Evolutionary conservation across 495 filamentous ascomycete genomes (phyloP).

Genomic region (Clohesyomyces aquaticus): DNA sequence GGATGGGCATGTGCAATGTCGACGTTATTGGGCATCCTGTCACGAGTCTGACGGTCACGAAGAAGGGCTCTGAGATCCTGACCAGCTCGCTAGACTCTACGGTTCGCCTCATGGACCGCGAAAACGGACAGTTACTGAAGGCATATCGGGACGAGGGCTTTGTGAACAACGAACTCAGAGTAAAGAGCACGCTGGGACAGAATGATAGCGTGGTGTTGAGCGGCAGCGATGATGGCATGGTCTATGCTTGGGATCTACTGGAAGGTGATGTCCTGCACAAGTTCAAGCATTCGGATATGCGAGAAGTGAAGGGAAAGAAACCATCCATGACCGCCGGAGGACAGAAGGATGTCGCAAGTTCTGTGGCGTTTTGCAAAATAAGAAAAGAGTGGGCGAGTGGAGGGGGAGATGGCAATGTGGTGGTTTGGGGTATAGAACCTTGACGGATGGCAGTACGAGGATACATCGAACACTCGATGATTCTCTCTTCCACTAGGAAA

Average conservation of each 20-base stretch:
- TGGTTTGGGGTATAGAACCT: slow-evolving; percentile 40
- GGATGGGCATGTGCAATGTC: slow-evolving; percentile 71
- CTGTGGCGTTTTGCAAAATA: slow-evolving; percentile 67
- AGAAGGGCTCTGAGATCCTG: slow-evolving; percentile 74
- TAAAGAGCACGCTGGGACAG: slow-evolving; percentile 45
- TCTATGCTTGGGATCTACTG: slow-evolving; percentile 91
- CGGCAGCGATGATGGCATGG: slow-evolving; percentile 78
- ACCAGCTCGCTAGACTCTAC: slow-evolving; percentile 74
- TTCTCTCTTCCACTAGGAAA: no score
- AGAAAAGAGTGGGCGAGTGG: slow-evolving; percentile 68
- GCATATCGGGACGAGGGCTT: slow-evolving; percentile 57
- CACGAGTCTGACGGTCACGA: slow-evolving; percentile 71
- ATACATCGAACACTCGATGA: no score
- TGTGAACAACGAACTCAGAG: slow-evolving; percentile 43
- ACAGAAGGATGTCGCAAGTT: slow-evolving; percentile 56
- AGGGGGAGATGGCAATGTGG: slow-evolving; percentile 57
- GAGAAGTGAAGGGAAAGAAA: slow-evolving; percentile 17
- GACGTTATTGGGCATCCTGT: slow-evolving; percentile 69
- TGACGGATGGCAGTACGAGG: slow-evolving; percentile 20
- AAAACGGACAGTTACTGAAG: slow-evolving; percentile 72
- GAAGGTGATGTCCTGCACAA: slow-evolving; percentile 64
- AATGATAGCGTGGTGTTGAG: slow-evolving; percentile 77
- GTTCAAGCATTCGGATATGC: slow-evolving; percentile 42
- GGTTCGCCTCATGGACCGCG: slow-evolving; percentile 79
- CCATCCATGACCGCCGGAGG: slow-evolving; percentile 50